Conservation (phyloP, 2,329 filamentous ascomycete species). For the Phaeophleospora eucalypticola region DNA sequence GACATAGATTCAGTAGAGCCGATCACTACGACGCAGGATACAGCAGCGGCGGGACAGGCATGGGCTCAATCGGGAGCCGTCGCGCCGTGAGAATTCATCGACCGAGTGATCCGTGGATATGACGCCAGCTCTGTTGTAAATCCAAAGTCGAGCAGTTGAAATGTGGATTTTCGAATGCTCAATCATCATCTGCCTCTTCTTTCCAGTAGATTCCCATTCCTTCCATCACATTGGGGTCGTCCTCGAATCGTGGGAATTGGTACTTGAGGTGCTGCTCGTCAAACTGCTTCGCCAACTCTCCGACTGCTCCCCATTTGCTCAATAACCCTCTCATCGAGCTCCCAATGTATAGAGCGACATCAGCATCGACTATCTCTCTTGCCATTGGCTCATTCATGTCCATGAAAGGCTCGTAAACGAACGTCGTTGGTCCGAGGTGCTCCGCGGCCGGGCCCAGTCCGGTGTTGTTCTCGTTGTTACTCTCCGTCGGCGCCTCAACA, state of each 20-base stretch:
- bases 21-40: neutral
- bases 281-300: constrained; percentile 15
- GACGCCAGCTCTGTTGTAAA: no score
- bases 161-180: no score
- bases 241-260: constrained; percentile 26
- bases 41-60: neutral
- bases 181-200: constrained; percentile 21
- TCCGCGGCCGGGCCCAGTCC: constrained; percentile 17
- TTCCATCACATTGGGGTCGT: constrained; percentile 29
- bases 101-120: no score
- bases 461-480: neutral
- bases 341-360: constrained; percentile 22
- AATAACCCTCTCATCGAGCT: constrained; percentile 20
- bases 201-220: constrained; percentile 26
- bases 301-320: constrained; percentile 7
- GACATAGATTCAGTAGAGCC: neutral
- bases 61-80: neutral
- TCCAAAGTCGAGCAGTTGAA: no score
- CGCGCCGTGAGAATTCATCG: neutral
- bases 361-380: constrained; percentile 12
- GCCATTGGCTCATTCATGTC: constrained; percentile 21
- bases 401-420: constrained; percentile 28
- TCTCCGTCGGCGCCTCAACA: constrained; percentile 4
- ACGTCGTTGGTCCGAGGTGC: constrained; percentile 10
- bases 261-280: constrained; percentile 7